Base-by-base conservation (phyloP, 495 filamentous ascomycete genomes). In the Clohesyomyces aquaticus region DNA sequence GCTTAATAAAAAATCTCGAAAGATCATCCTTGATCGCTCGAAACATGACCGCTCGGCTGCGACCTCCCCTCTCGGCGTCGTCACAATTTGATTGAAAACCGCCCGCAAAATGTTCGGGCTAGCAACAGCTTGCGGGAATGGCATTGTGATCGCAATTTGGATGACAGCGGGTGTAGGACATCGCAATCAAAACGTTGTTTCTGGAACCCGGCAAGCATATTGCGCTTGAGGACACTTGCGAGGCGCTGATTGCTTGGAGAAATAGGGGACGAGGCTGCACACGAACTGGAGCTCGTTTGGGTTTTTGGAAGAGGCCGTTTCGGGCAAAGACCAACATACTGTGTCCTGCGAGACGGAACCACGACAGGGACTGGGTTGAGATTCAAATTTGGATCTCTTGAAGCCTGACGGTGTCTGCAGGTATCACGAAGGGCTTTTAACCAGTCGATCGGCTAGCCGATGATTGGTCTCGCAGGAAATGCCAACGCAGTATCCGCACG, bases 131-230 rank as follows among this genome's bases (percentile, higher is more conserved):
- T 52, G 18, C 19, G 8, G 23, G 48, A 38, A 6, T 6, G 32
- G 14, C 6, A 38, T 14, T 38, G 32, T 38, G 32, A 38, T 38
- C 48, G 4, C 48, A 52, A 52, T 52, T 27, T 52, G 38, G 19
- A 18, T 18, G 43, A 6, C 26, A 14, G 25, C 48, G 48, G 21
- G 25, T 28, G 14, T 6, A 50, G 16, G 29, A 27, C 56, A 59
- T 59, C 56, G 45, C 56, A 59, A 59, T 59, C 56, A 59, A 59
- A 59, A 50, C 23, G 4, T 23, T 28, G 26, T 4, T 27, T 46
- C 19, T 8, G 21, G 22, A 50, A 28, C 42, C 56, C 42, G 56
- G 56, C 25, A n/a, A 16, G 22, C 26, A 49, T 11, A 59, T 59
- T 59, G 56, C 42, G 54, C 6, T 4, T 57, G 27, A 45, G 21